A percentile compares a stretch with the other conserved stretches of the same genome.
phyloP scores from a whole-genome alignment of 1,284 basidiomycete species.

The Mycena citricolor region DNA sequence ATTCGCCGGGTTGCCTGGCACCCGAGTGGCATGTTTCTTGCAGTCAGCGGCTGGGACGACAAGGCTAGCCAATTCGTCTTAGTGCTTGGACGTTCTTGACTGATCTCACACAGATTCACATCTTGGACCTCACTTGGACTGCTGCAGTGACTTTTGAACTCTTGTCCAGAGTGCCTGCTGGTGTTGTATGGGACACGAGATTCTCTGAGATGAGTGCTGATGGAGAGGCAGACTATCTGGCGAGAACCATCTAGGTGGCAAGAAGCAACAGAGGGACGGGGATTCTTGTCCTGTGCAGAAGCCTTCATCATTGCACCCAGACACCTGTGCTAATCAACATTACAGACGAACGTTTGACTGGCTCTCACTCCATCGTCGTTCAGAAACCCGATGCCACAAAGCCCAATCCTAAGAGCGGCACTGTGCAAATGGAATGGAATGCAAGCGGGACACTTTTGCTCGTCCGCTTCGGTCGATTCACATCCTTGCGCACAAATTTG shows the following conservation, averaged over 20 bases:
- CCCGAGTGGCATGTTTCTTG: constrained; percentile 76
- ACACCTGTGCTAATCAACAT: not conserved
- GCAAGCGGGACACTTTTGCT: constrained; percentile 69
- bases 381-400: constrained; percentile 55
- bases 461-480: constrained; percentile 60
- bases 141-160: constrained; percentile 65
- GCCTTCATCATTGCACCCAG: not conserved
- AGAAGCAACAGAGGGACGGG: constrained; percentile 72
- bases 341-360: constrained; percentile 64
- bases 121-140: constrained; percentile 81
- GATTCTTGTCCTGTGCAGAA: constrained; percentile 82
- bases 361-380: constrained; percentile 52
- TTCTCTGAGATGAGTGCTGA: constrained; percentile 1
- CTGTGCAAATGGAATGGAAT: constrained; percentile 77
- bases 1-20: constrained; percentile 79
- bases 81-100: not conserved
- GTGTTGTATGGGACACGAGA: constrained; percentile 48
- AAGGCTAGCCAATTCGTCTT: constrained; percentile 47
- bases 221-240: constrained; percentile 66
- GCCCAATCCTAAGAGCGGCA: constrained; percentile 61
- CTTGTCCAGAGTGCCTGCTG: constrained; percentile 50
- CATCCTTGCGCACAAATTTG: not conserved
- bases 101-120: constrained; percentile 55
- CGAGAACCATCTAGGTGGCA: constrained; percentile 80
- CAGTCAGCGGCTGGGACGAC: constrained; percentile 82